Conservation (phyloP, 129 eudicot species). For the Tanacetum coccineum region DNA sequence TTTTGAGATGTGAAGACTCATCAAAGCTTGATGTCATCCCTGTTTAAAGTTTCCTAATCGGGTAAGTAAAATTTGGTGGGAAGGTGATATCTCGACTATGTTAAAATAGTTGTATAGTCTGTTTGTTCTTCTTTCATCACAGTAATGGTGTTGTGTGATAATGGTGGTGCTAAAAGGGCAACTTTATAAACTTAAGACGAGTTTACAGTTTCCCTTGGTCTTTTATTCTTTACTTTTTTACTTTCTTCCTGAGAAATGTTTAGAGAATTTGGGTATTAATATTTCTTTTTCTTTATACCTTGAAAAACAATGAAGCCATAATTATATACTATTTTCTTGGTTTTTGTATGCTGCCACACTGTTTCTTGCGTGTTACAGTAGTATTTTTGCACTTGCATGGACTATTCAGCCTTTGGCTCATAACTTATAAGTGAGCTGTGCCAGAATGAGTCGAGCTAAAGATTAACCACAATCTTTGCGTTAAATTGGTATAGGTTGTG, state of each 20-base stretch:
- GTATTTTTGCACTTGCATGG: background rate
- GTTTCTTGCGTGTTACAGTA: slow-evolving; percentile 13
- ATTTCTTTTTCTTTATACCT: slow-evolving; percentile 24
- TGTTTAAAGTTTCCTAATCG: slow-evolving; percentile 34
- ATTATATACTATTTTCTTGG: slow-evolving; percentile 24
- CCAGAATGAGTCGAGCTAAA: no score
- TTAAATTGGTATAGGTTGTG: background rate
- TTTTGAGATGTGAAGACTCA: slow-evolving; percentile 61
- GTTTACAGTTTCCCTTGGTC: slow-evolving; percentile 21
- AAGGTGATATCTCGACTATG: slow-evolving; percentile 24
- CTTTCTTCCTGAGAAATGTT: slow-evolving; percentile 22
- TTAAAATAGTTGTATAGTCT: slow-evolving; percentile 48
- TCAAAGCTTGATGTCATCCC: slow-evolving; percentile 72
- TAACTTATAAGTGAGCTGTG: no score
- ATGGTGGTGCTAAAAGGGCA: slow-evolving; percentile 31
- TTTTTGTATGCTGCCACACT: background rate
- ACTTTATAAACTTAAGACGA: slow-evolving; percentile 25
- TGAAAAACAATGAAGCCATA: slow-evolving; percentile 27
- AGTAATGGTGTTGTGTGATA: slow-evolving; percentile 37
- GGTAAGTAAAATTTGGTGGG: slow-evolving; percentile 21
- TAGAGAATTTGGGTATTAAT: slow-evolving; percentile 27
- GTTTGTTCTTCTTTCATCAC: slow-evolving; percentile 28
- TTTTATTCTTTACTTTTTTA: slow-evolving; percentile 7
- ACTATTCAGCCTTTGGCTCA: background rate
- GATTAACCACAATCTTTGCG: no score